A percentile compares a stretch with the other conserved stretches of the same genome.
Conservation (phyloP, 2,329 filamentous ascomycete genomes). For the Neurospora sp. region DNA sequence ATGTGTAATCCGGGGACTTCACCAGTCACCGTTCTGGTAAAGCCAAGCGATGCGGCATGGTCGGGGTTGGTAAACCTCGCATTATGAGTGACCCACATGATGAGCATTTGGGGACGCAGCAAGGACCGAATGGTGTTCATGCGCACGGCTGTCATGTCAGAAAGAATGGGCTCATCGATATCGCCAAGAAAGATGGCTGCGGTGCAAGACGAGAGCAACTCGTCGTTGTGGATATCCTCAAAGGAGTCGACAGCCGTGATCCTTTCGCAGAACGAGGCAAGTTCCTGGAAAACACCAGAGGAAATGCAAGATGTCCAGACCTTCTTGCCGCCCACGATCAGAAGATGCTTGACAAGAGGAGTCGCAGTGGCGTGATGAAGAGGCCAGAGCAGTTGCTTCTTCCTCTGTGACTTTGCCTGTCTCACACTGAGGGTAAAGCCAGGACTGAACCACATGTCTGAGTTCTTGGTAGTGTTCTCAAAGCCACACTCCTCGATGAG, state of each 20-base stretch:
- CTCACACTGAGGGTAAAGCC: slow-evolving; percentile 29
- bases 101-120: slow-evolving; percentile 19
- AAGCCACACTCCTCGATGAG: slow-evolving; percentile 27
- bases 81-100: slow-evolving; percentile 24
- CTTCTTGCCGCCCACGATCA: slow-evolving; percentile 24
- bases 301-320: slow-evolving; percentile 12
- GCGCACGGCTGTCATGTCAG: slow-evolving; percentile 23
- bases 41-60: slow-evolving; percentile 23
- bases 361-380: not conserved
- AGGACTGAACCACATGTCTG: slow-evolving; percentile 22
- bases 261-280: slow-evolving; percentile 15
- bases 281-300: slow-evolving; percentile 11
- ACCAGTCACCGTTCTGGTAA: slow-evolving; percentile 22
- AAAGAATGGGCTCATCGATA: slow-evolving; percentile 25
- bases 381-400: slow-evolving; percentile 14
- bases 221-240: slow-evolving; percentile 20
- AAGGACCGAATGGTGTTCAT: slow-evolving; percentile 21
- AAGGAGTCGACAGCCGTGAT: slow-evolving; percentile 8
- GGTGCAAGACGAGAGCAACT: slow-evolving; percentile 18
- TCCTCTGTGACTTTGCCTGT: slow-evolving; percentile 22
- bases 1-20: slow-evolving; percentile 23
- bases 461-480: slow-evolving; percentile 19
- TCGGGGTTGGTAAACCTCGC: slow-evolving; percentile 17
- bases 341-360: slow-evolving; percentile 17
- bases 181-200: slow-evolving; percentile 27